Conservation (phyloP, 495 filamentous ascomycete genomes). For the Penicillium simplicissimum region DNA sequence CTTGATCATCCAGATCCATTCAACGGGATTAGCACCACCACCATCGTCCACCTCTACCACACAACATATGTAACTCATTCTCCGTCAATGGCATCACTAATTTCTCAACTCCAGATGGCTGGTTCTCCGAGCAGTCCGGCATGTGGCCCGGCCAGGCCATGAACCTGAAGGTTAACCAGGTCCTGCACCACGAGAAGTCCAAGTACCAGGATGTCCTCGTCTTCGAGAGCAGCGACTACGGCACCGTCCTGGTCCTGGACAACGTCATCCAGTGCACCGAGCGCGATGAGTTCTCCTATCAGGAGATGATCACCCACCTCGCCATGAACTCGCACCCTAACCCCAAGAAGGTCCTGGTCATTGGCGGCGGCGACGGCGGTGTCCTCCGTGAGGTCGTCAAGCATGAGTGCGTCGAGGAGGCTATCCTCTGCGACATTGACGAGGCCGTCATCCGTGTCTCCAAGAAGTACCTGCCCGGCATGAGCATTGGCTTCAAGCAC, state of each 20-base stretch:
- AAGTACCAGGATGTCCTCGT: slow-evolving; percentile 98
- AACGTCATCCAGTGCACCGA: slow-evolving; percentile 99
- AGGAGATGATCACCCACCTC: slow-evolving; percentile 99
- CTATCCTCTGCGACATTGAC: slow-evolving; percentile 96
- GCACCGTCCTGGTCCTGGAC: slow-evolving; percentile 95
- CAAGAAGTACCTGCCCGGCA: slow-evolving; percentile 95
- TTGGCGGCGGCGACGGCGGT: slow-evolving; percentile 95
- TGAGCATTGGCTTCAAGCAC: slow-evolving; percentile 90
- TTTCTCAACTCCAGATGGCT: slow-evolving; percentile 73
- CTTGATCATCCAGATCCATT: slow-evolving; percentile 11
- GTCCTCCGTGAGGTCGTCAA: slow-evolving; percentile 98
- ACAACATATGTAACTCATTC: neutral
- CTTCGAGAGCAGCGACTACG: slow-evolving; percentile 96
- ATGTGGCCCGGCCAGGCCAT: slow-evolving; percentile 99
- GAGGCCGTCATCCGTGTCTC: slow-evolving; percentile 99
- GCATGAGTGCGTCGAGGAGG: slow-evolving; percentile 91
- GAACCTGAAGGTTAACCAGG: slow-evolving; percentile 96
- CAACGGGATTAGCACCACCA: neutral
- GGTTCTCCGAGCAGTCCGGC: slow-evolving; percentile 96
- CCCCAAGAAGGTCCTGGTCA: slow-evolving; percentile 97
- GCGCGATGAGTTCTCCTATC: slow-evolving; percentile 98
- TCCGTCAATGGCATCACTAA: neutral
- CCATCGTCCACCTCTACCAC: neutral
- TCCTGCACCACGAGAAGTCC: slow-evolving; percentile 98
- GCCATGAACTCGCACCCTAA: slow-evolving; percentile 98